These are phyloP conservation scores for Solanum verrucosum DNA, from an alignment of 257 asterid genomes.

Conservation along the genomic window DNA sequence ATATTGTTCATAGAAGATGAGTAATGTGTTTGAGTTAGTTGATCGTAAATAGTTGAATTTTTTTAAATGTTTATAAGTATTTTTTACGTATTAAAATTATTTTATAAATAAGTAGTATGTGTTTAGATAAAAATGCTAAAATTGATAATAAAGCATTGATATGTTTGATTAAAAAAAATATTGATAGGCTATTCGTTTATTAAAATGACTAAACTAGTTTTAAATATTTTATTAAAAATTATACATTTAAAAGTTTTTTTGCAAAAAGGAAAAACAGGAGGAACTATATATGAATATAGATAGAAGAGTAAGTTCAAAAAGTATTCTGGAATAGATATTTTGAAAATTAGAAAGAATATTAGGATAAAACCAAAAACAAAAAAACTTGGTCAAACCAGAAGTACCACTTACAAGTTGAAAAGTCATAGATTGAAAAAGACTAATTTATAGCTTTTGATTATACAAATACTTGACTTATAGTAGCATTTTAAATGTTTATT, in stretches of 20 bases:
- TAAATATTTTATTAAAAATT: not conserved
- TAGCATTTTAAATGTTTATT: not conserved
- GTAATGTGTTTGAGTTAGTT: not conserved
- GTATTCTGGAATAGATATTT: not conserved
- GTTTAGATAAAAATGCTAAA: not conserved
- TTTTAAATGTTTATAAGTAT: not conserved
- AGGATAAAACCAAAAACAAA: not conserved
- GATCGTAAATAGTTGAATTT: not conserved
- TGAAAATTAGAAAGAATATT: not conserved
- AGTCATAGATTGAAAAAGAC: not conserved
- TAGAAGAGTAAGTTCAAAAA: not conserved
- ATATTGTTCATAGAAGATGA: not conserved
- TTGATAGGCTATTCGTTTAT: not conserved
- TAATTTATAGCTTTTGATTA: not conserved
- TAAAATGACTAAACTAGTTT: not conserved
- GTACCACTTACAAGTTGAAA: not conserved
- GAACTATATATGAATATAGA: not conserved
- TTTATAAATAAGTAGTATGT: not conserved
- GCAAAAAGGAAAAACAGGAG: not conserved
- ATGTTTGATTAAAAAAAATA: not conserved
- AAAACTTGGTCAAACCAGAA: not conserved
- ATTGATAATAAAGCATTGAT: too few species aligned
- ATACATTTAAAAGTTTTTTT: not conserved
- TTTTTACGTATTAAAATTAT: not conserved
- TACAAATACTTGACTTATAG: not conserved